Evolutionary conservation across 306 rosid species (phyloP).

Genomic region (Trifolium subterraneum): DNA sequence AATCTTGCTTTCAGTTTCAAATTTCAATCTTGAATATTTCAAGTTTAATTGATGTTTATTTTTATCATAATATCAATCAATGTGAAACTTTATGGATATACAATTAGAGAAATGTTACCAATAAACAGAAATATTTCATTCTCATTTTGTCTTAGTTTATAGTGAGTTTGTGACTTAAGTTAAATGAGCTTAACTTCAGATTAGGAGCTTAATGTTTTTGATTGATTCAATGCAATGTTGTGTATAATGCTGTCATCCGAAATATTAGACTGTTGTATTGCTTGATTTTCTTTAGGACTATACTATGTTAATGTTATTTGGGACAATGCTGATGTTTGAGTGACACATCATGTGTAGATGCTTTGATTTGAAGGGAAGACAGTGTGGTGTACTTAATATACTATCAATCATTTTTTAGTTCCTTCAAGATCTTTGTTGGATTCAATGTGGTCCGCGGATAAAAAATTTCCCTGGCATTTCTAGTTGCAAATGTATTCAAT

Average conservation of each 20-base stretch:
- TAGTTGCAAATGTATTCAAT: background rate
- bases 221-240: constrained; percentile 7
- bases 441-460: constrained; percentile 4
- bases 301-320: constrained; percentile 1
- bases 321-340: background rate
- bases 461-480: constrained; percentile 1
- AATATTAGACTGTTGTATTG: background rate
- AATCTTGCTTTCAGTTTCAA: constrained; percentile 4
- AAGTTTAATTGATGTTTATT: background rate
- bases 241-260: background rate
- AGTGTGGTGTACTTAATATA: constrained; percentile 2
- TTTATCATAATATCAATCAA: constrained; percentile 8
- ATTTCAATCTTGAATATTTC: background rate
- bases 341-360: background rate
- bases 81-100: background rate
- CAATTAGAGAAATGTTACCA: background rate
- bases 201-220: background rate
- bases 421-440: constrained; percentile 31
- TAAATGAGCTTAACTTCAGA: background rate
- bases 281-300: constrained; percentile 30
- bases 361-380: constrained; percentile 10
- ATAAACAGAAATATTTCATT: background rate
- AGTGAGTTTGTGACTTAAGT: background rate
- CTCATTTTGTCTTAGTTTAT: background rate
- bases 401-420: constrained; percentile 15